Base-by-base conservation (phyloP, 345 rosid genomes). In the Brassica nigra region DNA sequence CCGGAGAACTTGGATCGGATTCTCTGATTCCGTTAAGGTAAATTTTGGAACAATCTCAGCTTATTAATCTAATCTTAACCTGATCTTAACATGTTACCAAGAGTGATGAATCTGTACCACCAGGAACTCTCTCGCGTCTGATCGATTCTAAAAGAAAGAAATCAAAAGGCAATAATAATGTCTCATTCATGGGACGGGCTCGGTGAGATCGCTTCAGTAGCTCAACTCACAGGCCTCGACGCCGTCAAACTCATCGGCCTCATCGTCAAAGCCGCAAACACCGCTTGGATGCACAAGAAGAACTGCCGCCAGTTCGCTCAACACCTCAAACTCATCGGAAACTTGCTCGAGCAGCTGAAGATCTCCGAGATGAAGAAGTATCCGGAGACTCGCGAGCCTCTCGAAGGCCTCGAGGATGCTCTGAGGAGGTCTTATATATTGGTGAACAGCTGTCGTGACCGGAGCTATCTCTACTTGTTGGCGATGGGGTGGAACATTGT, bases 401-500 rank as follows among this genome's bases (percentile, higher is more conserved):
- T 95, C 65, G 99, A 95, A 78, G 96, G 90, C 71, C 98, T 95
- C 7, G 99, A 95, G 84, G 99, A 95, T 66, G 90, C 99, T 0
- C 81, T 95, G 77, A 85, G 99, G 77, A 88, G 97, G 86, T 86
- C 97, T 75, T 95, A 85, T 75, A 76, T 93, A 37, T 76, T 95
- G 78, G 96, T 95, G 12, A 89, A 91, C n/a, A 95, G 97, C 58
- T 95, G 98, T 72, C 94, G 94, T 63, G 99, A 95, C 70, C 79
- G 91, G 72, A 95, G 99, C 76, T 95, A 91, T 82, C 92, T 95
- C n/a, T 95, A 95, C 80, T 84, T 95, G 88, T 86, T 95, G 66
- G 99, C 99, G 29, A 93, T 93, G 99, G 99, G 99, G 2, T 95
- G 99, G 99, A 95, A 93, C 84, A 93, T 95, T 31, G 99, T 95